Percentiles rank a stretch among this genome's conserved stretches.
Conservation (phyloP, 225 moss, liverwort and hornwort genomes). For the Thuidium tamariscinum region DNA sequence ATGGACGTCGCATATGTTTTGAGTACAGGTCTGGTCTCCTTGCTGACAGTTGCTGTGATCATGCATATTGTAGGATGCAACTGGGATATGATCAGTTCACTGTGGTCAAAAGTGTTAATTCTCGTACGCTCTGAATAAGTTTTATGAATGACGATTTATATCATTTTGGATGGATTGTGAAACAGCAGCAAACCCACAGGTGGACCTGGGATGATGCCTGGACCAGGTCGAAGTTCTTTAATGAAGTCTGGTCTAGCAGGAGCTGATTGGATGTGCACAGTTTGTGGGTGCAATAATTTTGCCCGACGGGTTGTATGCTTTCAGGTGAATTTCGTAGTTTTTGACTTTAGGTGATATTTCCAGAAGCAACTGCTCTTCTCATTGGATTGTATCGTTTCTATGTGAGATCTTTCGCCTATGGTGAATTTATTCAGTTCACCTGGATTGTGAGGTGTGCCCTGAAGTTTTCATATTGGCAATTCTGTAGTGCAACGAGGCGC, state of each 20-base stretch:
- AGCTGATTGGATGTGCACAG: constrained; percentile 99
- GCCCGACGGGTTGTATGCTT: constrained; percentile 97
- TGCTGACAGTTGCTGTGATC: background rate
- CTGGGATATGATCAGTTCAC: background rate
- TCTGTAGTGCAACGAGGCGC: constrained; percentile 88
- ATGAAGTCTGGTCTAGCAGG: constrained; percentile 53
- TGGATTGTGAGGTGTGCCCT: background rate
- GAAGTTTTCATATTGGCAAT: background rate
- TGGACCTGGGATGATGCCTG: constrained; percentile 56
- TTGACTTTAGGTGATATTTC: background rate
- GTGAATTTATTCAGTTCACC: background rate
- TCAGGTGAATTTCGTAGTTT: constrained; percentile 45
- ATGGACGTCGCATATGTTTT: constrained; percentile 88
- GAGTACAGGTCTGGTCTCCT: constrained; percentile 70
- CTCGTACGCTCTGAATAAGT: background rate
- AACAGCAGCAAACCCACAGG: constrained; percentile 99
- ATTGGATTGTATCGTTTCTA: background rate
- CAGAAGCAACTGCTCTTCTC: background rate
- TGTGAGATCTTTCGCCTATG: background rate
- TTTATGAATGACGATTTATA: background rate
- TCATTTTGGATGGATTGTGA: constrained; percentile 9
- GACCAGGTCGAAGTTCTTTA: constrained; percentile 41
- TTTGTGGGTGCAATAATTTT: constrained; percentile 98
- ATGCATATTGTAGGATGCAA: background rate
- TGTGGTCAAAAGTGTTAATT: background rate